These are phyloP conservation scores for Zalaria obscura DNA, from an alignment of 2,329 filamentous ascomycete genomes.

Conservation along the genomic window DNA sequence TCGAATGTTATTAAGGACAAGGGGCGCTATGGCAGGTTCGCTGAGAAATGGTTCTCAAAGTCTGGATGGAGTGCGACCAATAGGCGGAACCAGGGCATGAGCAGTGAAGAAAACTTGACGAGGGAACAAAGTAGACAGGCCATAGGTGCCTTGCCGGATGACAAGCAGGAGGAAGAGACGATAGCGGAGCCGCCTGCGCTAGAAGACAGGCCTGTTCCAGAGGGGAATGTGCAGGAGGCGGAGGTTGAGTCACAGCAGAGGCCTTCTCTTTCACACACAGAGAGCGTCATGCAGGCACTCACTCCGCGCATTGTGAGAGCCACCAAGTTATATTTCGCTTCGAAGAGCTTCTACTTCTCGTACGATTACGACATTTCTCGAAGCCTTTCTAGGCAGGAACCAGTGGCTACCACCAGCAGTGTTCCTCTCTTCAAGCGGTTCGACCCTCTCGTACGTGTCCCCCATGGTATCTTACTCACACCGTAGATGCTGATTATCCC, in stretches of 20 bases:
- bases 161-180: constrained; percentile 17
- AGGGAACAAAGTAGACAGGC: constrained; percentile 20
- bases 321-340: constrained; percentile 69
- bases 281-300: constrained; percentile 28
- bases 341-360: constrained; percentile 81
- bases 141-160: constrained; percentile 14
- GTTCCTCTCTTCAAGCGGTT: constrained; percentile 56
- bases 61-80: constrained; percentile 66
- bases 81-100: constrained; percentile 55
- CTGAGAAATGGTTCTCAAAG: constrained; percentile 79
- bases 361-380: constrained; percentile 89
- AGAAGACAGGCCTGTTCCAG: constrained; percentile 2
- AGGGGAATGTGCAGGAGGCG: neutral
- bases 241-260: constrained; percentile 2
- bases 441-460: constrained; percentile 44
- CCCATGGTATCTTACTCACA: constrained; percentile 6
- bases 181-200: constrained; percentile 22
- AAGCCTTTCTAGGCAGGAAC: constrained; percentile 31
- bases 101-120: constrained; percentile 30
- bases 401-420: constrained; percentile 23
- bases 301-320: constrained; percentile 76
- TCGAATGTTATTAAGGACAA: constrained; percentile 76
- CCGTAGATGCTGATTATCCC: constrained; percentile 1
- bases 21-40: constrained; percentile 79
- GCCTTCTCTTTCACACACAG: neutral